Conservation (phyloP, 208 protist species). For the Angomonas deanei region DNA sequence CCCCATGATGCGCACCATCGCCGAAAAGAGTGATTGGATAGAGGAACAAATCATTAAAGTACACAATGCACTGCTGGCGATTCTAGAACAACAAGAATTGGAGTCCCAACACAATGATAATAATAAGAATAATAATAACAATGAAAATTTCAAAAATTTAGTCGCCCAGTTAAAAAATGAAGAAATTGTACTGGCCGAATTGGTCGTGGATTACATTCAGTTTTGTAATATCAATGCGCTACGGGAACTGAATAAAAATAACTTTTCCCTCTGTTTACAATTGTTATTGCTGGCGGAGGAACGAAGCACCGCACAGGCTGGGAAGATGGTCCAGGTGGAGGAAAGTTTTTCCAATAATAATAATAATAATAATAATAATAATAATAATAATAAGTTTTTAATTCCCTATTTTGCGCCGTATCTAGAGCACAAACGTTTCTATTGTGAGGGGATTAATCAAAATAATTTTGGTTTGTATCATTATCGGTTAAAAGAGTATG, state of each 20-base stretch:
- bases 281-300: constrained; percentile 19
- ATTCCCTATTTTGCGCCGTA: constrained; percentile 53
- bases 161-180: not conserved
- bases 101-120: not conserved
- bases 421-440: constrained; percentile 32
- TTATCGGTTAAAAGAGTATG: constrained; percentile 71
- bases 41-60: not conserved
- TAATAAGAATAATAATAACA: not conserved
- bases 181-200: not conserved
- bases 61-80: not conserved
- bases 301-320: not conserved
- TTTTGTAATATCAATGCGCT: constrained; percentile 30
- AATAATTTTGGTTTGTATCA: constrained; percentile 87
- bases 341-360: not conserved
- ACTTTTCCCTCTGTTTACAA: constrained; percentile 52
- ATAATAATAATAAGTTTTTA: constrained; percentile 23
- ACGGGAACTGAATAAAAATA: constrained; percentile 47
- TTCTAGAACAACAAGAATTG: not conserved
- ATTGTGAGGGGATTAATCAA: constrained; percentile 32
- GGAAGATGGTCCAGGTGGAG: not conserved
- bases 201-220: constrained; percentile 20
- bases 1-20: not conserved
- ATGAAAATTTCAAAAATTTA: not conserved
- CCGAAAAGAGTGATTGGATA: not conserved
- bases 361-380: not conserved